phyloP scores from a whole-genome alignment of 441 rosid species.

The Euphorbia corollata region DNA sequence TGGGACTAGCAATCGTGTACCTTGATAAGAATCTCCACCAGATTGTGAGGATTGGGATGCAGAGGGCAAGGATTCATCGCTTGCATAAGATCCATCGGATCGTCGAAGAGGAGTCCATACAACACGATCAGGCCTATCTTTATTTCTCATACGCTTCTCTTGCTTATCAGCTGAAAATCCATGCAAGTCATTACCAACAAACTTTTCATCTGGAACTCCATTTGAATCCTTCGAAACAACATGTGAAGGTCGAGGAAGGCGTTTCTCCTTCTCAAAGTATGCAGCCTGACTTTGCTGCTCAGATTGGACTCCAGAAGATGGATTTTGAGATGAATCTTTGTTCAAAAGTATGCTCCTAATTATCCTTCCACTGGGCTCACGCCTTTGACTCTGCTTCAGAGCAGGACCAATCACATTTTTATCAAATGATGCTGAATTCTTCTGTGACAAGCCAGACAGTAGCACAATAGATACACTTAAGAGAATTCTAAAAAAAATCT shows the following conservation, averaged over 20 bases:
- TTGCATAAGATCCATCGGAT: conserved; percentile 52
- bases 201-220: conserved; percentile 43
- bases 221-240: conserved; percentile 38
- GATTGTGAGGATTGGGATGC: conserved; percentile 36
- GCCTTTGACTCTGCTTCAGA: conserved; percentile 37
- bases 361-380: conserved; percentile 41
- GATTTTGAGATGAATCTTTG: conserved; percentile 43
- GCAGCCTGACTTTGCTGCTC: conserved; percentile 40
- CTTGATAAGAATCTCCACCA: conserved; percentile 42
- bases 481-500: neutral
- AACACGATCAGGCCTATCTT: conserved; percentile 61
- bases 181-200: conserved; percentile 34
- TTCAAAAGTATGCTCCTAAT: conserved; percentile 43
- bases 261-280: conserved; percentile 41
- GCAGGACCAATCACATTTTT: conserved; percentile 30
- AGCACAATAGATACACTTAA: conserved; percentile 16
- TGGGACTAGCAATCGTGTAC: conserved; percentile 21
- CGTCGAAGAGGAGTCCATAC: conserved; percentile 63
- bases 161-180: conserved; percentile 38
- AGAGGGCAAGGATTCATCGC: conserved; percentile 47
- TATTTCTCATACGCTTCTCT: conserved; percentile 52
- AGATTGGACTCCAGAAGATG: conserved; percentile 30
- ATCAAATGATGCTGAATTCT: conserved; percentile 25
- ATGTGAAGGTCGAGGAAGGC: conserved; percentile 44
- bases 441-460: conserved; percentile 32